Percentiles rank a stretch among this genome's conserved stretches.
Evolutionary conservation across 2,329 filamentous ascomycete genomes (phyloP).

Genomic region (Calonectria ilicicola): DNA sequence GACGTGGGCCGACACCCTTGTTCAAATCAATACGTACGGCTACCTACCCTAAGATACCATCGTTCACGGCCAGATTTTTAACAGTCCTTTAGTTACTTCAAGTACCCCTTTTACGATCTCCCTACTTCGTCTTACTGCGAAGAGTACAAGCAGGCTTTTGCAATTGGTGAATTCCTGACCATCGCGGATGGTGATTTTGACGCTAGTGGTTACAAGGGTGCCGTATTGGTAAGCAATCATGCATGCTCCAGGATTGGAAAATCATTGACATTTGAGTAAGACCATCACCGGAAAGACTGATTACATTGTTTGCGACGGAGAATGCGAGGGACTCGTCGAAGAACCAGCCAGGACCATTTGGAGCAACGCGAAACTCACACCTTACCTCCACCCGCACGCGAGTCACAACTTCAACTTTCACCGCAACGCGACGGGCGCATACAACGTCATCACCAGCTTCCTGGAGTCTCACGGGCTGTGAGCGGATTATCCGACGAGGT

Average conservation of each 20-base stretch:
- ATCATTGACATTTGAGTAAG: background rate
- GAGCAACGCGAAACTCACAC: slow-evolving; percentile 28
- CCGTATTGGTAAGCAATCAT: slow-evolving; percentile 22
- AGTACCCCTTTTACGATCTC: slow-evolving; percentile 29
- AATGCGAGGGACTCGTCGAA: slow-evolving; percentile 42
- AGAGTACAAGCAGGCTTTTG: slow-evolving; percentile 31
- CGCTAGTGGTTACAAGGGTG: slow-evolving; percentile 29
- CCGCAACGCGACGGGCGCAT: slow-evolving; percentile 27
- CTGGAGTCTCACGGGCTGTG: slow-evolving; percentile 21
- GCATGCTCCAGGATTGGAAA: no score
- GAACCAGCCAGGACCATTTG: slow-evolving; percentile 36
- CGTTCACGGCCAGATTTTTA: background rate
- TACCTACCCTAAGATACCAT: background rate
- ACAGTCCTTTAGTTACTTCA: slow-evolving; percentile 26
- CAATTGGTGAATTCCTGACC: slow-evolving; percentile 33
- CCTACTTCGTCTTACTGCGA: slow-evolving; percentile 26
- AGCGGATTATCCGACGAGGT: no score
- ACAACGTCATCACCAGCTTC: slow-evolving; percentile 29
- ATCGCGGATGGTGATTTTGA: slow-evolving; percentile 31
- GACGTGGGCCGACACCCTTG: slow-evolving; percentile 29
- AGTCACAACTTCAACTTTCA: slow-evolving; percentile 37
- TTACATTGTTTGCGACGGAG: slow-evolving; percentile 42
- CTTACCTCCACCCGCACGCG: slow-evolving; percentile 30
- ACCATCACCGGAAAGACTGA: slow-evolving; percentile 31
- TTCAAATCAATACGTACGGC: slow-evolving; percentile 25